Percentiles rank a stretch among this genome's conserved stretches.
Conservation (phyloP, 108 stramenopile genomes). For the Heterococcus sp. region DNA sequence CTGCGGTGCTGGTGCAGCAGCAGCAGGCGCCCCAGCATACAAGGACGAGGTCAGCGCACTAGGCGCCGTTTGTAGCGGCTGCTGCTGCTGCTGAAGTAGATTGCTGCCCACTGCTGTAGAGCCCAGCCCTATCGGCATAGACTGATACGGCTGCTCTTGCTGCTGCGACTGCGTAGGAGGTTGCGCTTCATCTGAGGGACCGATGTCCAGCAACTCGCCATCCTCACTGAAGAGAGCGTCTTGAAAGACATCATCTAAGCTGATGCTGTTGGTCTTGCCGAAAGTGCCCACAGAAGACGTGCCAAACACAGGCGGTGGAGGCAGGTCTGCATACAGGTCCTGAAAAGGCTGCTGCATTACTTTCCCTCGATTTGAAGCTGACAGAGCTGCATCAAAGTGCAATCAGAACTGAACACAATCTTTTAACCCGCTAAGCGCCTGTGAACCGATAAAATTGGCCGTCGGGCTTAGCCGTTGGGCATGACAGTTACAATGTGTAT, state of each 20-base stretch:
- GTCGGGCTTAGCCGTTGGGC: too few relatives aligned
- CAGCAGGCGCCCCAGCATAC: background rate
- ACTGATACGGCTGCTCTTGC: background rate
- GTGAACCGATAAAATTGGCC: too few relatives aligned
- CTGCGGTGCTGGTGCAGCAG: constrained; percentile 19
- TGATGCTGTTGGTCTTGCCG: constrained; percentile 1
- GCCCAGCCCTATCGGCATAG: background rate
- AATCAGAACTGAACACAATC: too few relatives aligned
- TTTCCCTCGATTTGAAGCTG: too few relatives aligned
- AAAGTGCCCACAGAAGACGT: too few relatives aligned
- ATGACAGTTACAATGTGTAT: too few relatives aligned
- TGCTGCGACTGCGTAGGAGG: background rate
- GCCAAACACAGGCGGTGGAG: too few relatives aligned
- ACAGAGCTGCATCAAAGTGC: too few relatives aligned
- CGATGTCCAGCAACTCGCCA: constrained; percentile 29
- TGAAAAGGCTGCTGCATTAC: too few relatives aligned
- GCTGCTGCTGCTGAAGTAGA: background rate
- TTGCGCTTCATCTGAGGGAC: constrained; percentile 12
- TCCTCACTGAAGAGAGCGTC: constrained; percentile 29
- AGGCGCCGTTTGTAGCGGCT: background rate
- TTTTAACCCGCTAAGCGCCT: too few relatives aligned
- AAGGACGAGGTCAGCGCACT: background rate
- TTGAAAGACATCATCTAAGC: constrained; percentile 33
- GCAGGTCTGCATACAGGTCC: too few relatives aligned
- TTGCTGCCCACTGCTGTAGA: background rate